A percentile compares a stretch with the other conserved stretches of the same genome.
phyloP scores from a whole-genome alignment of 495 filamentous ascomycete species.

The Daldinia concentrica region DNA sequence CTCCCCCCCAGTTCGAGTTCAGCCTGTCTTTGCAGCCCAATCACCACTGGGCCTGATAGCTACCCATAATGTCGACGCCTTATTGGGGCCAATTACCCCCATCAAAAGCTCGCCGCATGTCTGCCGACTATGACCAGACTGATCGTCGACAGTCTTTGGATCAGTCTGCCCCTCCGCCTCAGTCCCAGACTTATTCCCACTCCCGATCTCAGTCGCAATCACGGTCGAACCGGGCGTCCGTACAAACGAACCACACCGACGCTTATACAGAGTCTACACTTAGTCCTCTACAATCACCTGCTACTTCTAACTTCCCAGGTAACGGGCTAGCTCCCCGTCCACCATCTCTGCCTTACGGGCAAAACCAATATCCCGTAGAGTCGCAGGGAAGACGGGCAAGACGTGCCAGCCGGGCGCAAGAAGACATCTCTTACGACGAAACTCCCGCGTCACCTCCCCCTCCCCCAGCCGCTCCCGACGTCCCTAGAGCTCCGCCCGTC shows the following conservation, averaged over 20 bases:
- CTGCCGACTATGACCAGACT: constrained; percentile 50
- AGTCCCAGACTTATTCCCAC: constrained; percentile 26
- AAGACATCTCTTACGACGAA: constrained; percentile 50
- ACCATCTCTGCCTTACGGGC: constrained; percentile 57
- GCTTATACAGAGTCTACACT: constrained; percentile 60
- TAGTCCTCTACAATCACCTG: constrained; percentile 61
- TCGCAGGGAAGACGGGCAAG: constrained; percentile 49
- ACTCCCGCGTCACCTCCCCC: constrained; percentile 49
- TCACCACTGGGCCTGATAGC: constrained; percentile 31
- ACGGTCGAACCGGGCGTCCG: constrained; percentile 52
- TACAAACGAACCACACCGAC: constrained; percentile 58
- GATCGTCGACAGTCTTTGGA: constrained; percentile 57
- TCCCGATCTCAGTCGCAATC: constrained; percentile 38
- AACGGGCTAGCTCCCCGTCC: constrained; percentile 60
- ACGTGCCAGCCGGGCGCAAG: constrained; percentile 46
- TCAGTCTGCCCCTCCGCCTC: constrained; percentile 37
- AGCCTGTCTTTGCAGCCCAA: constrained; percentile 46
- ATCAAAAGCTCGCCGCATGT: constrained; percentile 54
- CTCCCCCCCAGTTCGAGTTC: constrained; percentile 37
- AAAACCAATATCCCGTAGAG: constrained; percentile 57
- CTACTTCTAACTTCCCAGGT: constrained; percentile 56
- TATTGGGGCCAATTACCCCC: constrained; percentile 55
- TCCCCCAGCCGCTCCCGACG: constrained; percentile 67
- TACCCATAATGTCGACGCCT: constrained; percentile 43
- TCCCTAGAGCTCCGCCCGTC: constrained; percentile 65